A percentile compares a stretch with the other conserved stretches of the same genome.
Evolutionary conservation across 495 filamentous ascomycete species (phyloP).

Genomic region (Daldinia grandis): DNA sequence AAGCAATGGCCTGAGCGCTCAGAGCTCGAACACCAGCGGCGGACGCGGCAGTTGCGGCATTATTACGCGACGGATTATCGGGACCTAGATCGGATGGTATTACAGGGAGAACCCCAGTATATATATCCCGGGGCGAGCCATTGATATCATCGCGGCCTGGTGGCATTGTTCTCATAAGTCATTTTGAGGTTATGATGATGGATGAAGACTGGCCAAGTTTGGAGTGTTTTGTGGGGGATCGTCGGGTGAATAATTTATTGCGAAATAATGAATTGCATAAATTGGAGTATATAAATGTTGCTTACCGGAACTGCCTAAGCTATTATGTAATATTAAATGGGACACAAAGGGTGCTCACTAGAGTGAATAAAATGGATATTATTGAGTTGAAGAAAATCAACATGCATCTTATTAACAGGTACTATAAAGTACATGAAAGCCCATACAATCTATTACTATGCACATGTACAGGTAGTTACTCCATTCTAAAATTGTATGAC

Average conservation of each 20-base stretch:
- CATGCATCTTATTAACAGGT: not conserved
- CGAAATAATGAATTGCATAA: not conserved
- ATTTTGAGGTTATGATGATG: slow-evolving; percentile 37
- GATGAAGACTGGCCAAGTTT: slow-evolving; percentile 6
- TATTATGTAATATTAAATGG: not conserved
- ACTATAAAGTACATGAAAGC: not conserved
- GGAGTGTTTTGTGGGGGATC: not conserved
- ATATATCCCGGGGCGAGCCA: slow-evolving; percentile 35
- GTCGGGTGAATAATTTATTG: slow-evolving; percentile 14
- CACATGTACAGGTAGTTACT: not conserved
- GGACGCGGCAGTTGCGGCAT: slow-evolving; percentile 76
- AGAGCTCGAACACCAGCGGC: slow-evolving; percentile 83
- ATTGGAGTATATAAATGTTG: too few relatives aligned
- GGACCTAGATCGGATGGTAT: slow-evolving; percentile 47
- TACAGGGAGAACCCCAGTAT: slow-evolving; percentile 50
- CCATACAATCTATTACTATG: not conserved
- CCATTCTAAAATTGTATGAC: too few relatives aligned
- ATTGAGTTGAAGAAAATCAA: too few relatives aligned
- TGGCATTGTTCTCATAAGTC: slow-evolving; percentile 43
- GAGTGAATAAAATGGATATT: too few relatives aligned
- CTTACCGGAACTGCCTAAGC: too few relatives aligned
- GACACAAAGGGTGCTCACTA: not conserved
- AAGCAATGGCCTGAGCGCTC: slow-evolving; percentile 79
- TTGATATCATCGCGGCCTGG: slow-evolving; percentile 43
- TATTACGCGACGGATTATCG: slow-evolving; percentile 62